Evolutionary conservation across 1,284 basidiomycete genomes (phyloP).

Genomic region (Hymenochaete sp.): DNA sequence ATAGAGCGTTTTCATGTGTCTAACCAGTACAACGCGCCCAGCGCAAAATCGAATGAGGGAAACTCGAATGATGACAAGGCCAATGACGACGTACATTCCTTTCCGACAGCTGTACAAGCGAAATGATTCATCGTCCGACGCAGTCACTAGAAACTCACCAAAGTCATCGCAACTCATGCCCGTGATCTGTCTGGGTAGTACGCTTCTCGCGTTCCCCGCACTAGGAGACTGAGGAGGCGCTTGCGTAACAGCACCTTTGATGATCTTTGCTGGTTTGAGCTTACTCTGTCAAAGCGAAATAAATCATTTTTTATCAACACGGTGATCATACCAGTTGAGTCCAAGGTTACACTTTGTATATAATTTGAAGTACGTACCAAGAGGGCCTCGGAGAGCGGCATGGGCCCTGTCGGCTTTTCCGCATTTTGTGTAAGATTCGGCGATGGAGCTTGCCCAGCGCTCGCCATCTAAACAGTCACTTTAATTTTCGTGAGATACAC

Average conservation of each 20-base stretch:
- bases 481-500: too few species aligned
- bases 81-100: slow-evolving; percentile 73
- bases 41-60: slow-evolving; percentile 20
- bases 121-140: slow-evolving; percentile 91
- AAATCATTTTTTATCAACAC: background rate
- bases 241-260: slow-evolving; percentile 68
- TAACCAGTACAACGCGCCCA: too few species aligned
- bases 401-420: background rate
- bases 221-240: slow-evolving; percentile 42
- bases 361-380: slow-evolving; percentile 5
- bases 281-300: slow-evolving; percentile 37
- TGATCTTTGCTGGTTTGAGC: slow-evolving; percentile 85
- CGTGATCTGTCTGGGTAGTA: slow-evolving; percentile 65
- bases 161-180: slow-evolving; percentile 86
- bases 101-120: slow-evolving; percentile 81
- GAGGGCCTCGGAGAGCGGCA: slow-evolving; percentile 2
- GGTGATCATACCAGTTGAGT: too few species aligned
- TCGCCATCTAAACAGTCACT: slow-evolving; percentile 15
- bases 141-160: slow-evolving; percentile 81
- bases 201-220: slow-evolving; percentile 31
- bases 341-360: background rate
- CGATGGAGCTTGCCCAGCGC: too few species aligned
- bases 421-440: slow-evolving; percentile 1
- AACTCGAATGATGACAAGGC: slow-evolving; percentile 16
- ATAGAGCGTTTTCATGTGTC: slow-evolving; percentile 70